phyloP scores from a whole-genome alignment of 2,329 filamentous ascomycete genomes.

The Fusarium poae region DNA sequence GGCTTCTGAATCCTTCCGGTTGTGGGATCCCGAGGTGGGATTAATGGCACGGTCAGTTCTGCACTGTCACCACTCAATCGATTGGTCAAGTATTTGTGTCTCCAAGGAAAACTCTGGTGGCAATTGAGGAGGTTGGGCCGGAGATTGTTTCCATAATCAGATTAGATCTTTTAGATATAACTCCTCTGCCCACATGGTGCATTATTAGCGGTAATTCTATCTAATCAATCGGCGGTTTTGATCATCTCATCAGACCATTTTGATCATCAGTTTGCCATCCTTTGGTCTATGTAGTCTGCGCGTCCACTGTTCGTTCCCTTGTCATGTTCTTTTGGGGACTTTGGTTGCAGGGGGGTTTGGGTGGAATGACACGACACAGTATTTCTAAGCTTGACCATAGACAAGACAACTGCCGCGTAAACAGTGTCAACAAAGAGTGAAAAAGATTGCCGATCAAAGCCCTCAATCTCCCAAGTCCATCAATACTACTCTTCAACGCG shows the following conservation, averaged over 20 bases:
- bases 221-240: slow-evolving; percentile 17
- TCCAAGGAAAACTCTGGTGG: not conserved
- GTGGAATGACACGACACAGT: too few relatives aligned
- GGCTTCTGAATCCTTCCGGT: slow-evolving; percentile 2
- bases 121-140: slow-evolving; percentile 3
- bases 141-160: slow-evolving; percentile 16
- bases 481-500: not conserved
- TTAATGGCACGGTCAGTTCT: not conserved
- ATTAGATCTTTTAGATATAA: slow-evolving; percentile 28
- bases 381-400: too few relatives aligned
- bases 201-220: slow-evolving; percentile 4
- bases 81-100: not conserved
- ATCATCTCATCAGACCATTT: slow-evolving; percentile 3
- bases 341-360: not conserved
- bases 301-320: not conserved
- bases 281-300: not conserved
- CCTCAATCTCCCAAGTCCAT: not conserved
- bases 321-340: not conserved
- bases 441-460: not conserved
- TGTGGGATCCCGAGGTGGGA: not conserved
- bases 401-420: too few relatives aligned
- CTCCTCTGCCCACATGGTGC: slow-evolving; percentile 4
- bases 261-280: not conserved
- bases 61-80: not conserved
- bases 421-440: not conserved